These are phyloP conservation scores for Prototheca cutis DNA, from an alignment of 163 green algal species.

Conservation along the genomic window DNA sequence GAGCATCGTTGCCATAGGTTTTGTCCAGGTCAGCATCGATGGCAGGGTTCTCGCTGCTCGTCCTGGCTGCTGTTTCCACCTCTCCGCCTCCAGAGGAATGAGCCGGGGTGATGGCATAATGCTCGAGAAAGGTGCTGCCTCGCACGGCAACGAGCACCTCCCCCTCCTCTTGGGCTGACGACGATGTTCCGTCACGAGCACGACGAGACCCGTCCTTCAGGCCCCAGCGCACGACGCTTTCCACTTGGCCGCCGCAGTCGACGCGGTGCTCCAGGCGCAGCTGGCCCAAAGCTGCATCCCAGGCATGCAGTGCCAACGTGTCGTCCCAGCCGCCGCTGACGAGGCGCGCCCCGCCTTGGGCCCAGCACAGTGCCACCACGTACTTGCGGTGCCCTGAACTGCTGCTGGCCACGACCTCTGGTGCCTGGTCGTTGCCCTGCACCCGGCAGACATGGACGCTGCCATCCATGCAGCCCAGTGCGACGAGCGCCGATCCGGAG, in stretches of 20 bases:
- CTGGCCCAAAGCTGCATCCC: background rate
- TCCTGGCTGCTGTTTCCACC: no score
- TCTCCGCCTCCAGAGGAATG: no score
- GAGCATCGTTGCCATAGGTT: background rate
- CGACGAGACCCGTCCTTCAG: background rate
- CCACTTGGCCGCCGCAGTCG: background rate
- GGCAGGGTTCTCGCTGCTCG: no score
- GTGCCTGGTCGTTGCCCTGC: slow-evolving; percentile 11
- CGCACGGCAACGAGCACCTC: background rate
- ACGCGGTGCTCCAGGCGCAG: background rate
- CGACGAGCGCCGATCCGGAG: background rate
- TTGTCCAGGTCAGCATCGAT: no score
- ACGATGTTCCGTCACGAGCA: background rate
- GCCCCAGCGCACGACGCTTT: background rate
- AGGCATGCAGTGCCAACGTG: slow-evolving; percentile 7
- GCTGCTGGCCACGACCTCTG: slow-evolving; percentile 4
- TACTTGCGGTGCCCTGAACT: slow-evolving; percentile 42
- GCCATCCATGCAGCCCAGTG: slow-evolving; percentile 48
- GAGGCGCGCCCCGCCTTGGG: slow-evolving; percentile 2
- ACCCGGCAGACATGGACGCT: slow-evolving; percentile 23
- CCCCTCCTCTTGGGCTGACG: background rate
- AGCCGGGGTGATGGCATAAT: background rate
- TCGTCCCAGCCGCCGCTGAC: slow-evolving; percentile 23
- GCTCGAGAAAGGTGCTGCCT: background rate
- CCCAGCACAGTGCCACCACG: slow-evolving; percentile 34